Conservation (phyloP, 2,329 filamentous ascomycete species). For the Pseudopyricularia cyperi region DNA sequence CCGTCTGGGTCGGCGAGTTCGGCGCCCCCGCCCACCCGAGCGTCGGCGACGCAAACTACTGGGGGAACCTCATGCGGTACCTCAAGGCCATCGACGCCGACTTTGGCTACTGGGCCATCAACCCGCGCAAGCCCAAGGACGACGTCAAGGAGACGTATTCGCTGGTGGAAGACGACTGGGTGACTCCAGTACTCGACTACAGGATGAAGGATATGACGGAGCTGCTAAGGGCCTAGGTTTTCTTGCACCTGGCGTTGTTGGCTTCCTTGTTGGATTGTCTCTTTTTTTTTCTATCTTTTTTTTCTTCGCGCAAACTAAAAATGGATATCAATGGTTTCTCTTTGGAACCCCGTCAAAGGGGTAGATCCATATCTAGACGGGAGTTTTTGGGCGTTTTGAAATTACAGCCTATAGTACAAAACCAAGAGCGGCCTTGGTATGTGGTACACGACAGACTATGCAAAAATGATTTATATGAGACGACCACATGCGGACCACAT, state of each 20-base stretch:
- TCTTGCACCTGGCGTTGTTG: not conserved
- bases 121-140: slow-evolving; percentile 48
- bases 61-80: slow-evolving; percentile 48
- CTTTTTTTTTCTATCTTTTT: no score
- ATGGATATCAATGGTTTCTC: no score
- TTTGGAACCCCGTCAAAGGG: no score
- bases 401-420: no score
- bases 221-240: slow-evolving; percentile 26
- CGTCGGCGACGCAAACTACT: slow-evolving; percentile 49
- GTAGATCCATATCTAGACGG: no score
- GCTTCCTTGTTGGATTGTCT: not conserved
- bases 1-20: slow-evolving; percentile 59
- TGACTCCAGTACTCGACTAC: slow-evolving; percentile 48
- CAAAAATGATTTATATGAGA: no score
- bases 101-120: slow-evolving; percentile 60
- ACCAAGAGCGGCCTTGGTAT: no score
- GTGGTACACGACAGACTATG: no score
- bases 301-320: no score
- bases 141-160: slow-evolving; percentile 47
- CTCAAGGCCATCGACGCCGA: slow-evolving; percentile 46
- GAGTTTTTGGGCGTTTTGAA: no score
- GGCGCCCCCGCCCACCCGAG: slow-evolving; percentile 41
- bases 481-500: no score
- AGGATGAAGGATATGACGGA: slow-evolving; percentile 47
- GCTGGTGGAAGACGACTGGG: slow-evolving; percentile 50